These are phyloP conservation scores for Echeveria elegans DNA, from an alignment of 164 flowering plant species.

Conservation along the genomic window DNA sequence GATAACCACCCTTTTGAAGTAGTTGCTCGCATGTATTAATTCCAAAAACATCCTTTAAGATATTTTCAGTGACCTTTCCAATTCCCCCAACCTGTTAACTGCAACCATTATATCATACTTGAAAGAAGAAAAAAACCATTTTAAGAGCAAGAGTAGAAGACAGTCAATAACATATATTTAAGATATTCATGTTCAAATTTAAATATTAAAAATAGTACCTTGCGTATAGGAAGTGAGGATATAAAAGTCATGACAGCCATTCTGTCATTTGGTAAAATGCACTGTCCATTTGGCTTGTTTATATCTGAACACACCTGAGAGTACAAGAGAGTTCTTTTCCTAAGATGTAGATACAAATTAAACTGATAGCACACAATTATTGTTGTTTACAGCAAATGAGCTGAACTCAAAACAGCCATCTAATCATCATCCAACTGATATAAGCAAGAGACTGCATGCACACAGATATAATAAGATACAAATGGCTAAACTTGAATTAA, in stretches of 20 bases:
- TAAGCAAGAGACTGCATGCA: neutral
- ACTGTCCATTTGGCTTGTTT: slow-evolving; percentile 97
- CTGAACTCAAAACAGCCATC: neutral
- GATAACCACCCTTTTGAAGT: slow-evolving; percentile 61
- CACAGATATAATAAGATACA: neutral
- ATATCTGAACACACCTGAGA: slow-evolving; percentile 93
- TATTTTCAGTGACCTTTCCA: slow-evolving; percentile 89
- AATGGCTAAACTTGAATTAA: neutral
- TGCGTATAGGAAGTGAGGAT: slow-evolving; percentile 84
- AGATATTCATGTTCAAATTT: neutral
- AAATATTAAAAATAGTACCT: slow-evolving; percentile 37
- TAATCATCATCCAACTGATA: neutral
- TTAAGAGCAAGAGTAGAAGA: neutral
- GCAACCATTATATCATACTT: neutral
- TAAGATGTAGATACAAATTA: neutral
- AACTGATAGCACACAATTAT: neutral
- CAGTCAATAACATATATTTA: no score
- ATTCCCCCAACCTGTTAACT: slow-evolving; percentile 82
- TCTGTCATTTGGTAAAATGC: slow-evolving; percentile 72
- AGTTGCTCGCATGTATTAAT: slow-evolving; percentile 83
- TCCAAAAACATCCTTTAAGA: slow-evolving; percentile 63
- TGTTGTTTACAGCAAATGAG: neutral
- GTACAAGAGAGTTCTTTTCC: slow-evolving; percentile 5
- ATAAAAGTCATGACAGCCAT: slow-evolving; percentile 77
- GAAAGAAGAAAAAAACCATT: neutral